Base-by-base conservation (phyloP, 2,329 filamentous ascomycete species). In the Zalaria sp. region DNA sequence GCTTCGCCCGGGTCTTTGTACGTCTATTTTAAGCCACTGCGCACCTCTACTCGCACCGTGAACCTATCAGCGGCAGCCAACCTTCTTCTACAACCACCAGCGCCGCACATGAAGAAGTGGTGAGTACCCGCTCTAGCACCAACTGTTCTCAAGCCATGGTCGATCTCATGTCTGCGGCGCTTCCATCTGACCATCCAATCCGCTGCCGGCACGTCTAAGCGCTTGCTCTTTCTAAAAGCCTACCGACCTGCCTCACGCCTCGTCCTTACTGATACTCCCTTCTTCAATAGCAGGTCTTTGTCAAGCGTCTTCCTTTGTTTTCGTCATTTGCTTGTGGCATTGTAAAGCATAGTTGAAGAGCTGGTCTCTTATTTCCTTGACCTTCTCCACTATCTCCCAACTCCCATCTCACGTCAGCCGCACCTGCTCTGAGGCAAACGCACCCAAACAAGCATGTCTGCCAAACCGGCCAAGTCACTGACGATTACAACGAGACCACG, bases 401-500 rank as follows among this genome's bases (percentile, higher is more conserved):
- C 46, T 32, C 35, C 43, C 43, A 41, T 48, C 46, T 48, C 46
- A 40, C 46, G 40, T 46, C 41, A 44, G 45, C 45, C 35, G 32
- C 37, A 25, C 36, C 28, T 40, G 31, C 29, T 27, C 27, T 31
- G 28, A 18, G 18, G 18, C 18, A 18, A 18, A 18, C 18, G 18
- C 18, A 18, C 18, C 34, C 38, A 37, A 35, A 26, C 27, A 41
- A 41, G 39, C 39, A 44, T 43, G 40, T 45, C 35, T 39, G 38
- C 34, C 45, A 42, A 45, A 42, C 25, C 7, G 34, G 39, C 10
- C 11, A 35, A 41, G 37, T 18, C 27, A 48, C 42, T 41, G 27
- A 44, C 34, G 35, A 39, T 41, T 39, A 11, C 43, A 4, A 31
- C 35, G 37, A 45, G 46, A 40, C 46, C 46, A 25, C 43, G 42